Percentiles rank a stretch among this genome's conserved stretches.
Evolutionary conservation across 805 yeast species (phyloP).

Genomic region (Maudiozyma serrabonitensis): DNA sequence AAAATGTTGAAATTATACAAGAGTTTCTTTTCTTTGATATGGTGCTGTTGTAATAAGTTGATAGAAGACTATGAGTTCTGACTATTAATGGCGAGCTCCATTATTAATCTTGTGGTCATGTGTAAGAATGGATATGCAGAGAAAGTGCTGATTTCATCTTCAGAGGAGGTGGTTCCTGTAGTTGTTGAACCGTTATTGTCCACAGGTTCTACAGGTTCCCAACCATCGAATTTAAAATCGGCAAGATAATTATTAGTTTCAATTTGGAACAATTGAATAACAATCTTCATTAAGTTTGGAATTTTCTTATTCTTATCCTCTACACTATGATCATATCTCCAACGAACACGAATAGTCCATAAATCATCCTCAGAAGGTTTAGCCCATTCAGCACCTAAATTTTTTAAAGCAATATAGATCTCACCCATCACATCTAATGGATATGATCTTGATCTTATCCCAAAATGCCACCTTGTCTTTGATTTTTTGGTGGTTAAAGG

Average conservation of each 20-base stretch:
- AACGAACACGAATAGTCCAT: conserved; percentile 92
- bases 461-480: conserved; percentile 97
- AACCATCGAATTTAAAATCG: conserved; percentile 95
- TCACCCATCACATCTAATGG: conserved; percentile 99
- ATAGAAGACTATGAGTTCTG: conserved; percentile 1
- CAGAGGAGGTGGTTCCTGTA: conserved; percentile 27
- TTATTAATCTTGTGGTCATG: conserved; percentile 80
- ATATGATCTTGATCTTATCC: conserved; percentile 89
- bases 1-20: background rate
- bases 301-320: conserved; percentile 21
- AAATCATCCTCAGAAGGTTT: conserved; percentile 88
- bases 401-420: conserved; percentile 85
- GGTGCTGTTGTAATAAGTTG: background rate
- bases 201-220: conserved; percentile 44
- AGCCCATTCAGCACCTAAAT: conserved; percentile 95
- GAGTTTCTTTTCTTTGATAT: background rate
- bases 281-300: conserved; percentile 90
- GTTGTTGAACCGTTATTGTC: conserved; percentile 55
- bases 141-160: conserved; percentile 48
- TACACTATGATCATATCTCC: conserved; percentile 59
- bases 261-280: conserved; percentile 87
- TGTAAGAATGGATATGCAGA: conserved; percentile 94
- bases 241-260: conserved; percentile 94
- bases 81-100: conserved; percentile 88
- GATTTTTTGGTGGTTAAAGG: conserved; percentile 70